Conservation (phyloP, 257 asterid genomes). For the Hygrophila difformis region DNA sequence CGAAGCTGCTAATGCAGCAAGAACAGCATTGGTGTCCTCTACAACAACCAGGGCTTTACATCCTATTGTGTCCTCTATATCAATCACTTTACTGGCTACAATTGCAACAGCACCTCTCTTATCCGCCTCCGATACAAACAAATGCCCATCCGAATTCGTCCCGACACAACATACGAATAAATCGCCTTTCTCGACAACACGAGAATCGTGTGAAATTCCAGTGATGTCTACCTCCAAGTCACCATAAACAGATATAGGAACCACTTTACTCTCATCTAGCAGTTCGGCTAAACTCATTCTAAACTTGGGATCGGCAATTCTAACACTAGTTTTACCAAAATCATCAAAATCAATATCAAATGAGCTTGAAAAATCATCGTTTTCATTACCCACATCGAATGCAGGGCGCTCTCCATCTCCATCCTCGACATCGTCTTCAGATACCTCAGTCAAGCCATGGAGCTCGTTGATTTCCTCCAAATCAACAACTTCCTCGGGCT, state of each 20-base stretch:
- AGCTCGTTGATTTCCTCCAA: slow-evolving; percentile 87
- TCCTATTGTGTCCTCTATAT: slow-evolving; percentile 71
- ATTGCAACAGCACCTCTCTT: slow-evolving; percentile 95
- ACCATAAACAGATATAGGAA: slow-evolving; percentile 75
- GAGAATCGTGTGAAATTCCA: slow-evolving; percentile 86
- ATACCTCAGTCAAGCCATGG: slow-evolving; percentile 39
- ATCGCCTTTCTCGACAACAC: slow-evolving; percentile 81
- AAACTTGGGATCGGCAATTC: slow-evolving; percentile 77
- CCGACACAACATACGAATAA: slow-evolving; percentile 79
- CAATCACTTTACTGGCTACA: slow-evolving; percentile 87
- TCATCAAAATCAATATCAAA: slow-evolving; percentile 84
- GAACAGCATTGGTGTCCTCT: slow-evolving; percentile 65
- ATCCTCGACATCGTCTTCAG: slow-evolving; percentile 36
- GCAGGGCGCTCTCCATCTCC: slow-evolving; percentile 36
- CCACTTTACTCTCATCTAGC: slow-evolving; percentile 82
- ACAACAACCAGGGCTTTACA: slow-evolving; percentile 87
- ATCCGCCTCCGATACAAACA: slow-evolving; percentile 73
- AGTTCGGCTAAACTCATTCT: slow-evolving; percentile 83
- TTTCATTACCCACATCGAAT: slow-evolving; percentile 53
- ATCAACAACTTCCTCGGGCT: slow-evolving; percentile 84
- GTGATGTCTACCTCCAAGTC: slow-evolving; percentile 64
- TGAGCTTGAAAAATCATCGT: slow-evolving; percentile 28
- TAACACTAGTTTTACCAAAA: slow-evolving; percentile 47
- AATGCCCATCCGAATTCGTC: slow-evolving; percentile 62
- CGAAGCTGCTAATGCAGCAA: slow-evolving; percentile 68